Evolutionary conservation across 163 green algal genomes (phyloP).

Genomic region (Chloromonas sp.): DNA sequence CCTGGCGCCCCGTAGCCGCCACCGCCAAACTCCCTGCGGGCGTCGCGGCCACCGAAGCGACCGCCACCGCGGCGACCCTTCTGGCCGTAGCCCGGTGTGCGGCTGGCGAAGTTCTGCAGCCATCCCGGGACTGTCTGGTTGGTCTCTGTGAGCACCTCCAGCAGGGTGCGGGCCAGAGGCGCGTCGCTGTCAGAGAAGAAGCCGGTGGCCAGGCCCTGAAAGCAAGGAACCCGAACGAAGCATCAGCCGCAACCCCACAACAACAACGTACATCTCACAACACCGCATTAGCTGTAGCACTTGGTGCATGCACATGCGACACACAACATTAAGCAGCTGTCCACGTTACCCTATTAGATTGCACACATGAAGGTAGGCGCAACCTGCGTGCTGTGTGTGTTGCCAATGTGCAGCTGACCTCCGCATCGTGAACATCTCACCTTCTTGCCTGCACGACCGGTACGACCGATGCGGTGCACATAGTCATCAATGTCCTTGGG

Average conservation of each 20-base stretch:
- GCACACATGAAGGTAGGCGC: not conserved
- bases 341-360: not conserved
- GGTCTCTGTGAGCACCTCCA: conserved; percentile 75
- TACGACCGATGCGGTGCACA: conserved; percentile 92
- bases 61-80: conserved; percentile 55
- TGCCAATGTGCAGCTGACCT: not conserved
- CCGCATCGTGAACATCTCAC: not conserved
- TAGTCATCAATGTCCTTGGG: conserved; percentile 98
- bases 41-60: conserved; percentile 89
- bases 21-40: conserved; percentile 66
- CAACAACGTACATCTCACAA: too few species aligned
- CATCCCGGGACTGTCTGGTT: conserved; percentile 90
- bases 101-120: conserved; percentile 70
- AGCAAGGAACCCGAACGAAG: not conserved
- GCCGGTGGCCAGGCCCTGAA: conserved; percentile 54
- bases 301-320: not conserved
- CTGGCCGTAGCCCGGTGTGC: conserved; percentile 38
- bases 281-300: not conserved
- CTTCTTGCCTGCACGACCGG: conserved; percentile 60
- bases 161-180: conserved; percentile 45
- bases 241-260: not conserved
- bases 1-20: not conserved
- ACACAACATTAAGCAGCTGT: not conserved
- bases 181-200: conserved; percentile 62
- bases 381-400: too few species aligned